Evolutionary conservation across 768 basidiomycete genomes (phyloP).

Genomic region (Pisolithus marmoratus): DNA sequence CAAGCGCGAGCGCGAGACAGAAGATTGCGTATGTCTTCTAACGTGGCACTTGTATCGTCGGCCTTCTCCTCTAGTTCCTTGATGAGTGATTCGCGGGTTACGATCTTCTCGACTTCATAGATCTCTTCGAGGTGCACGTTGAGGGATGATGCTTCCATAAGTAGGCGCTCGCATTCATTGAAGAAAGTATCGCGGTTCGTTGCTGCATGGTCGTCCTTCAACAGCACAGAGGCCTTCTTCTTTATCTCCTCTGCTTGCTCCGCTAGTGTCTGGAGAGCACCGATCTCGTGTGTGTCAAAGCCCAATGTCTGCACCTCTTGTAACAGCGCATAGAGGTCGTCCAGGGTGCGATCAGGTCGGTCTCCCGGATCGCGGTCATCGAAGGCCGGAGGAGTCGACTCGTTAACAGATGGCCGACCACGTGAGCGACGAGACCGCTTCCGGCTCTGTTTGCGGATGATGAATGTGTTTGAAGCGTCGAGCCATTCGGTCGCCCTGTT

Average conservation of each 20-base stretch:
- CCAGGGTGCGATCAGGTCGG: slow-evolving; percentile 63
- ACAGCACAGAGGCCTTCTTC: slow-evolving; percentile 46
- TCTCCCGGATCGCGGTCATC: slow-evolving; percentile 52
- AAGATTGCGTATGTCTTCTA: slow-evolving; percentile 73
- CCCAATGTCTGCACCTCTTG: slow-evolving; percentile 71
- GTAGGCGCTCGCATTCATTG: slow-evolving; percentile 64
- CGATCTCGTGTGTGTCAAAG: slow-evolving; percentile 79
- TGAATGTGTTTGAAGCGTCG: slow-evolving; percentile 74
- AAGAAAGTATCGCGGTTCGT: slow-evolving; percentile 53
- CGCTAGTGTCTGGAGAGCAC: slow-evolving; percentile 45
- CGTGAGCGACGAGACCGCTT: slow-evolving; percentile 67
- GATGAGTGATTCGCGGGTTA: slow-evolving; percentile 72
- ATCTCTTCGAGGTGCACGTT: slow-evolving; percentile 85
- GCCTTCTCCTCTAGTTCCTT: slow-evolving; percentile 69
- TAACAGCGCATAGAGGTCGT: slow-evolving; percentile 65
- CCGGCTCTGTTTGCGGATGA: slow-evolving; percentile 73
- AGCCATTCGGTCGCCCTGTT: slow-evolving; percentile 81
- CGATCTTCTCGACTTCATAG: slow-evolving; percentile 70
- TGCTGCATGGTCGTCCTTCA: slow-evolving; percentile 37
- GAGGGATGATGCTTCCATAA: slow-evolving; percentile 65
- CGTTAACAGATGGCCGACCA: slow-evolving; percentile 44
- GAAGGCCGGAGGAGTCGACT: slow-evolving; percentile 29
- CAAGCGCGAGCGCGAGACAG: slow-evolving; percentile 66
- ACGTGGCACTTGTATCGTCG: slow-evolving; percentile 58
- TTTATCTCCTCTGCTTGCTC: slow-evolving; percentile 62